Base-by-base conservation (phyloP, 108 stramenopile genomes). In the Skeletonema tropicum region DNA sequence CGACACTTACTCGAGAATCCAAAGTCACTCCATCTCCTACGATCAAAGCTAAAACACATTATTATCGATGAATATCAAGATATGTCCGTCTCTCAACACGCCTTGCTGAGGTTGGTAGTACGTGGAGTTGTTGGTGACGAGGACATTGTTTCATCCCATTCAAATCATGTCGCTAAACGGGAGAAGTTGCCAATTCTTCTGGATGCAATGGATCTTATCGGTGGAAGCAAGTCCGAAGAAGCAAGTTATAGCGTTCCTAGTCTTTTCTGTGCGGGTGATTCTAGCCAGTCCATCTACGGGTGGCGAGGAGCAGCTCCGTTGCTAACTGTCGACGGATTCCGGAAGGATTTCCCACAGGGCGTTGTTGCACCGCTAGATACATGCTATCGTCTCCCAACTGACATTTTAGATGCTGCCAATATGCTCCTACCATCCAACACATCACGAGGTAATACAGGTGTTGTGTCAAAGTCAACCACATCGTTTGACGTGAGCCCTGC, bases 61-160 rank as follows among this genome's bases (percentile, higher is more conserved):
- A 85, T 87, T 64, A 64, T 87, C 4, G 86, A 87, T 57, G 86
- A 87, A 66, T 87, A 87, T 66, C 86, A 87, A 72, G 86, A 87
- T 79, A 66, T 87, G 52, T 83, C 81, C 14, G 86, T 87, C 6
- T 76, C 86, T 25, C 86, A 87, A 49, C 86, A 83, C 38, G 71
- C 80, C 23, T 70, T 87, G 35, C 75, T 87, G 6, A 61, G 86
- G 19, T 58, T 87, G 38, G 39, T 87, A 12, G 68, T 85, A 1
- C 57, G 80, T 25, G 86, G 86, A 19, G 60, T 70, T 35, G 71
- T 69, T 26, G 71, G 77, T 42, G 81, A 82, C 11, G 75, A 84
- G 15, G 66, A 32, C 12, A 30, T 46, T n/a, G 32, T 21, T 26
- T 9, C 30, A 58, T 57, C 15, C 31, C 30, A 26, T 17, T 55